Percentiles rank a stretch among this genome's conserved stretches.
Conservation (phyloP, 164 flowering plant genomes). For the Annona squamosa region DNA sequence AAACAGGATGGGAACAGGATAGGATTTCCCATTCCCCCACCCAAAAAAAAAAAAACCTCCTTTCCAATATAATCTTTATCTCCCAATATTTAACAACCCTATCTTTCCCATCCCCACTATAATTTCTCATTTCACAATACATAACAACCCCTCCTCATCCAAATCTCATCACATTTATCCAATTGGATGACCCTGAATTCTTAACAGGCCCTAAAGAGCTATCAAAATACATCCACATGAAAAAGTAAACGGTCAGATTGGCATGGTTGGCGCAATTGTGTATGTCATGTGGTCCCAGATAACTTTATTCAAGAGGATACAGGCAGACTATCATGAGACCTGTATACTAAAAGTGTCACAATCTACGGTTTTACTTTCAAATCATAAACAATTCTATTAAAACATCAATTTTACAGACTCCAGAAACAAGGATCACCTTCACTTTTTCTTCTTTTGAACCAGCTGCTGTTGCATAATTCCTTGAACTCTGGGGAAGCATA, state of each 20-base stretch:
- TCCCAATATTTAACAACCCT: too few relatives aligned
- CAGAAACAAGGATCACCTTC: constrained; percentile 7
- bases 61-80: neutral
- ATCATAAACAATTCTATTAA: neutral
- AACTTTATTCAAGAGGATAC: neutral
- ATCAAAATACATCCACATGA: too few relatives aligned
- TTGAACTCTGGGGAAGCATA: constrained; percentile 2
- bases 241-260: too few relatives aligned
- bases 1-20: neutral
- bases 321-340: neutral
- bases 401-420: neutral
- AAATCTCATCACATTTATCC: too few relatives aligned
- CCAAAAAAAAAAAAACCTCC: too few relatives aligned
- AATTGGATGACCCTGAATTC: too few relatives aligned
- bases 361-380: neutral
- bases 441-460: constrained; percentile 11
- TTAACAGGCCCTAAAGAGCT: too few relatives aligned
- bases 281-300: too few relatives aligned
- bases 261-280: too few relatives aligned
- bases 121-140: too few relatives aligned
- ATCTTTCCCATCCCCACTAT: too few relatives aligned
- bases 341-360: neutral
- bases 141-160: too few relatives aligned
- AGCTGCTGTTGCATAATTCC: constrained; percentile 12
- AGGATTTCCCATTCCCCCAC: neutral